Evolutionary conservation across 2,329 filamentous ascomycete genomes (phyloP).

Genomic region (Pestalotiopsis sp.): DNA sequence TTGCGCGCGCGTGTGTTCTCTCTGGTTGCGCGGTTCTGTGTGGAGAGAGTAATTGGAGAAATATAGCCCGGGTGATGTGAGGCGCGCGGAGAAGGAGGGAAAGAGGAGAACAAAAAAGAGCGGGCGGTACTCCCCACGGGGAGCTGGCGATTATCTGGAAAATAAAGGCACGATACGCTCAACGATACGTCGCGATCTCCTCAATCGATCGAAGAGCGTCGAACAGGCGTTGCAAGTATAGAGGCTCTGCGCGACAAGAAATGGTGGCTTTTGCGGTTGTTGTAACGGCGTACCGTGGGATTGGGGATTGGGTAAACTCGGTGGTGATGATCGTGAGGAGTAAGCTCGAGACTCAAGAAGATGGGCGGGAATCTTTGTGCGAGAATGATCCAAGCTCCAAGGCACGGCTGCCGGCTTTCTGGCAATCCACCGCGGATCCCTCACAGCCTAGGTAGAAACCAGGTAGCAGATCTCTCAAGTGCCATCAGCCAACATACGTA

Average conservation of each 20-base stretch:
- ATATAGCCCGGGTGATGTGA: neutral
- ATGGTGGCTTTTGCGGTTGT: neutral
- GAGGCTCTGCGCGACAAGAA: neutral
- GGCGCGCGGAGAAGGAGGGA: conserved; percentile 4
- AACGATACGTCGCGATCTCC: neutral
- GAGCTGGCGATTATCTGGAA: neutral
- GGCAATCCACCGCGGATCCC: neutral
- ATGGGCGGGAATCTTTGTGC: neutral
- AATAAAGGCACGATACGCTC: neutral
- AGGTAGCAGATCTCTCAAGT: neutral
- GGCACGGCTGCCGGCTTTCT: neutral
- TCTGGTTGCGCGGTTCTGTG: neutral
- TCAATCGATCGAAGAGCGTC: neutral
- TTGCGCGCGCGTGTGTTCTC: neutral
- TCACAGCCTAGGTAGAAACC: neutral
- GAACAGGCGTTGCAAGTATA: neutral
- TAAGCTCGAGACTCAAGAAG: neutral
- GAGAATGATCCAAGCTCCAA: conserved; percentile 5
- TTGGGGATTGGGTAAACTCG: neutral
- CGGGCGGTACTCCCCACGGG: neutral
- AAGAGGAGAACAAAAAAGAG: neutral
- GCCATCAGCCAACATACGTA: neutral
- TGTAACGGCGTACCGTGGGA: neutral
- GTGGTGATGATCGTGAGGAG: conserved; percentile 6
- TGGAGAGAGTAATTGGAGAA: conserved; percentile 3